Percentiles rank a stretch among this genome's conserved stretches.
Evolutionary conservation across 805 yeast species (phyloP).

Genomic region (Metschnikowia amazonensis): DNA sequence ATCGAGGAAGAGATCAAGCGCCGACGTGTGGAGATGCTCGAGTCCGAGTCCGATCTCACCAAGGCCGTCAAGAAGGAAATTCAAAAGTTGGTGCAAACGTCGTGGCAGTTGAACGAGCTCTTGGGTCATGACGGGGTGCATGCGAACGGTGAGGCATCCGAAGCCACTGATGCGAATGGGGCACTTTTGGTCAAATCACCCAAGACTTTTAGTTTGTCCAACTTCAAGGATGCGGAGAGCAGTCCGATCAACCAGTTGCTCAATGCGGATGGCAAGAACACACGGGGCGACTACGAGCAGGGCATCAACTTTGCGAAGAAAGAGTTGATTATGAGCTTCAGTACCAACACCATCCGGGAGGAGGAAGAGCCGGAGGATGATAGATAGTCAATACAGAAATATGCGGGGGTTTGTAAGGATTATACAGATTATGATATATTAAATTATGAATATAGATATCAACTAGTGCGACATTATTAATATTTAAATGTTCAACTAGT

Average conservation of each 20-base stretch:
- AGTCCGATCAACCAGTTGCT: slow-evolving; percentile 37
- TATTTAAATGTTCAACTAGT: no score
- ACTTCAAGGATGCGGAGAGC: slow-evolving; percentile 30
- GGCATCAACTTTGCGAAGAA: slow-evolving; percentile 8
- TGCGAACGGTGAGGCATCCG: background rate
- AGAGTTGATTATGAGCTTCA: slow-evolving; percentile 28
- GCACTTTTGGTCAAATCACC: slow-evolving; percentile 35
- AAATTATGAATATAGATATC: no score
- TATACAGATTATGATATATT: no score
- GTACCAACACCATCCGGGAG: slow-evolving; percentile 37
- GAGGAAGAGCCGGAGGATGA: slow-evolving; percentile 36
- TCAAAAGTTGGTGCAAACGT: slow-evolving; percentile 19
- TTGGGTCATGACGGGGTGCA: slow-evolving; percentile 4
- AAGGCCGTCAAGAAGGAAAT: slow-evolving; percentile 33
- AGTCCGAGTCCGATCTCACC: slow-evolving; percentile 30
- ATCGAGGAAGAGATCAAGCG: slow-evolving; percentile 9
- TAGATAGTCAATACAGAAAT: no score
- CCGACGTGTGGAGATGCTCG: slow-evolving; percentile 7
- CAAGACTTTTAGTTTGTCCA: slow-evolving; percentile 36
- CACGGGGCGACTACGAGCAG: slow-evolving; percentile 2
- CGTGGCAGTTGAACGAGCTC: slow-evolving; percentile 15
- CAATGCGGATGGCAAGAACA: slow-evolving; percentile 15
- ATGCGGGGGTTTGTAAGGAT: no score
- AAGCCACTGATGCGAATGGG: slow-evolving; percentile 17
- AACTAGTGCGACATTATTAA: no score